These are phyloP conservation scores for Protomyces inouyei DNA, from an alignment of 1,139 yeast genomes.

Conservation along the genomic window DNA sequence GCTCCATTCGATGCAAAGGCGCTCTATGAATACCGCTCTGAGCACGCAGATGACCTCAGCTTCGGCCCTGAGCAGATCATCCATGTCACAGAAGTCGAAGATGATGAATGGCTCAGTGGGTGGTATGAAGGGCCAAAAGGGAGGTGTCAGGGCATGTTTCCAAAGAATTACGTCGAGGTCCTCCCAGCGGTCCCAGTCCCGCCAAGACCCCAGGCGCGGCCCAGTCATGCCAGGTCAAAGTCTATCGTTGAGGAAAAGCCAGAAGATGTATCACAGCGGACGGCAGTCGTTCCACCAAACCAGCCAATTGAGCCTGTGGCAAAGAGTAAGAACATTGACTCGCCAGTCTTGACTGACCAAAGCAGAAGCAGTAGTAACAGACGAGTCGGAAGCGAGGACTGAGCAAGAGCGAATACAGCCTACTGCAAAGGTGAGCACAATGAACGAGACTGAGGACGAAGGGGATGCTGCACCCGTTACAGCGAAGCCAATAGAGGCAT, in stretches of 20 bases:
- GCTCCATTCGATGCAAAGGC: slow-evolving; percentile 41
- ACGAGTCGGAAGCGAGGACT: no score
- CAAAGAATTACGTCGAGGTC: slow-evolving; percentile 71
- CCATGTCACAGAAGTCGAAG: slow-evolving; percentile 71
- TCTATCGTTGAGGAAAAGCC: slow-evolving; percentile 25
- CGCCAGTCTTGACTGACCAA: no score
- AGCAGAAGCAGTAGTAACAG: no score
- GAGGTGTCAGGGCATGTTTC: slow-evolving; percentile 68
- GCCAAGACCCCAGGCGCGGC: slow-evolving; percentile 24
- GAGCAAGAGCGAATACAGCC: no score
- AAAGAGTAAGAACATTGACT: no score
- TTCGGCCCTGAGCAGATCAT: slow-evolving; percentile 65
- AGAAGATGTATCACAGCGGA: neutral
- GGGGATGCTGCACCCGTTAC: no score
- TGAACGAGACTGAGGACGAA: no score
- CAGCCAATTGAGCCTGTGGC: no score
- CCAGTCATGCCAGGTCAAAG: neutral
- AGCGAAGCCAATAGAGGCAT: no score
- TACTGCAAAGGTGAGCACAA: no score
- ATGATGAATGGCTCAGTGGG: slow-evolving; percentile 88
- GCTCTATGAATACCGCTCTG: slow-evolving; percentile 66
- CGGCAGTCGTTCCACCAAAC: neutral
- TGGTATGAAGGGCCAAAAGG: slow-evolving; percentile 47
- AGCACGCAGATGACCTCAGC: slow-evolving; percentile 75
- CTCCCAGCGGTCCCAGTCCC: slow-evolving; percentile 32